These are phyloP conservation scores for Camellia lanceoleosa DNA, from an alignment of 148 eudicot genomes.

Conservation along the genomic window DNA sequence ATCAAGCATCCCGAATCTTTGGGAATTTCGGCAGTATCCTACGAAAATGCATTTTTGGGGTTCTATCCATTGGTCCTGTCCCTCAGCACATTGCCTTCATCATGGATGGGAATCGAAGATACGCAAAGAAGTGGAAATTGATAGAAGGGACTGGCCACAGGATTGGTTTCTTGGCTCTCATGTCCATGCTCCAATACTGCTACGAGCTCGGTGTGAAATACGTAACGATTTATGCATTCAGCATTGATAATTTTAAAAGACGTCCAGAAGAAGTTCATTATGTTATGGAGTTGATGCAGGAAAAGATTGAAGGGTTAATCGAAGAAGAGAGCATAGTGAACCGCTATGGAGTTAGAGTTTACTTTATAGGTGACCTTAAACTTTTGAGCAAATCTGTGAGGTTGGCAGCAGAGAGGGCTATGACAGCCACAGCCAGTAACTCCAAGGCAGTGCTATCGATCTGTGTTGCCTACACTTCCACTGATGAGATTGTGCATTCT, in stretches of 20 bases:
- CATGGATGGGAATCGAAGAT: conserved; percentile 79
- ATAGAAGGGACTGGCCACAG: conserved; percentile 56
- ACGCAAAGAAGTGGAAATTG: conserved; percentile 45
- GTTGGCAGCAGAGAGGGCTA: conserved; percentile 58
- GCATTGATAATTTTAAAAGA: conserved; percentile 71
- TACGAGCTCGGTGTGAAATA: conserved; percentile 56
- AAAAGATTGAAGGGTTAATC: conserved; percentile 52
- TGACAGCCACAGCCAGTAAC: conserved; percentile 53
- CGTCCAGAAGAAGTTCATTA: conserved; percentile 59
- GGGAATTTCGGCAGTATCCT: conserved; percentile 22
- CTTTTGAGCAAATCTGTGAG: conserved; percentile 49
- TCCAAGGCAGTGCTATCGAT: conserved; percentile 49
- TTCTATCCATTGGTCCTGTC: conserved; percentile 49
- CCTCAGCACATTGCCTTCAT: conserved; percentile 70
- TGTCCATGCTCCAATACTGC: conserved; percentile 51
- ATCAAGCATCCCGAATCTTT: conserved; percentile 7
- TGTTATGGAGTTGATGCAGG: conserved; percentile 60
- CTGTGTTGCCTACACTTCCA: conserved; percentile 69
- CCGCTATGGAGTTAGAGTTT: conserved; percentile 58
- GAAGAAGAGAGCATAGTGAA: conserved; percentile 63
- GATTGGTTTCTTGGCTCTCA: conserved; percentile 46
- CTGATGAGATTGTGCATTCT: conserved; percentile 68
- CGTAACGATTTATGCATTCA: conserved; percentile 60
- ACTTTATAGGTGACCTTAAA: conserved; percentile 55
- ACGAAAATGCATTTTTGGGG: conserved; percentile 39